Conservation (phyloP, 2,329 filamentous ascomycete genomes). For the Epichloe sp. region DNA sequence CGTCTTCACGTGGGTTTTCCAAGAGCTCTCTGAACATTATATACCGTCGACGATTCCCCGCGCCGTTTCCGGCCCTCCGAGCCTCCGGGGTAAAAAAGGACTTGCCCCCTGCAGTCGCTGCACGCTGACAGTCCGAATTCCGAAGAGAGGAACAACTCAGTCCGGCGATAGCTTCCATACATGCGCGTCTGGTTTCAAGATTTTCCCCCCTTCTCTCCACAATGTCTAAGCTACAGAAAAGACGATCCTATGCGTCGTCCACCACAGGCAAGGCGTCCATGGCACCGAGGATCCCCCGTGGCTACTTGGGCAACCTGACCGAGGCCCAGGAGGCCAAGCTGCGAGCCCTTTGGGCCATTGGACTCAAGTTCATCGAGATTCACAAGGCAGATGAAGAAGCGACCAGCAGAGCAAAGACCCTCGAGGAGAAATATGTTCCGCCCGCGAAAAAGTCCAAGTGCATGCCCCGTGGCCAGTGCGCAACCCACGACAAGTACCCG, state of each 20-base stretch:
- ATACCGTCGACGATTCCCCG: no score
- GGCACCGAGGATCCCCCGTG: neutral
- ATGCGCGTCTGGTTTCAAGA: no score
- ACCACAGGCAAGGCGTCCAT: neutral
- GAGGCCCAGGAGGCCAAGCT: conserved; percentile 70
- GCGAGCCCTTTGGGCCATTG: conserved; percentile 64
- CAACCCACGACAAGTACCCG: conserved; percentile 37
- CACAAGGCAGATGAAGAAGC: conserved; percentile 9
- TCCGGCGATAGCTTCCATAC: no score
- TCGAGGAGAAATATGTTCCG: conserved; percentile 20
- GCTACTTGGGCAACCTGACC: conserved; percentile 53
- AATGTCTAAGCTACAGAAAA: no score
- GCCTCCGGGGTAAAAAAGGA: no score
- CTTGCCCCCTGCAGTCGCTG: no score
- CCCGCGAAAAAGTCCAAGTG: conserved; percentile 14
- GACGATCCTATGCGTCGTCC: neutral
- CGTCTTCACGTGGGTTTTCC: neutral
- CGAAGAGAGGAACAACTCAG: no score
- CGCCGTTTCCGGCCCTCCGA: no score
- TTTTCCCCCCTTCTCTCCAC: no score
- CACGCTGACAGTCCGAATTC: no score
- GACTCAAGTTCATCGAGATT: conserved; percentile 60
- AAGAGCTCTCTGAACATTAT: no score
- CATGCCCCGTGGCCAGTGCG: conserved; percentile 54
- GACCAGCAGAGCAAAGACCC: conserved; percentile 13